Percentiles rank a stretch among this genome's conserved stretches.
phyloP scores from a whole-genome alignment of 352 stramenopile species.

The Pythium aristosporum region DNA sequence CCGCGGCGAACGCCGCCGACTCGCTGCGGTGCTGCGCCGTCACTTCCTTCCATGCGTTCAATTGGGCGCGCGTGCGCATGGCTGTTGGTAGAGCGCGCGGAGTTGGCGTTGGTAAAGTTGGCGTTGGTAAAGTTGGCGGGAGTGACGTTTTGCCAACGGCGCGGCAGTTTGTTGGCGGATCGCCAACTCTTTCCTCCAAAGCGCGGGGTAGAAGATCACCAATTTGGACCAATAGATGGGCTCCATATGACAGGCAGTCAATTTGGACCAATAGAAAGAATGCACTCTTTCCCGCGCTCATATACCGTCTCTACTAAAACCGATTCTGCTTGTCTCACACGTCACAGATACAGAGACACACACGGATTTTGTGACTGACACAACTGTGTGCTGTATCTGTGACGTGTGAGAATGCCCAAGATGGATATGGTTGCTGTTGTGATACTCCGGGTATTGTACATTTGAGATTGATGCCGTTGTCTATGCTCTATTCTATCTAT shows the following conservation, averaged over 20 bases:
- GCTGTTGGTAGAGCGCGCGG: not conserved
- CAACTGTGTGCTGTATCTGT: not conserved
- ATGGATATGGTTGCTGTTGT: not conserved
- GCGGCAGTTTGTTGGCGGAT: conserved; percentile 10
- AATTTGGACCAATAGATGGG: conserved; percentile 16
- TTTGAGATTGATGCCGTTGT: conserved; percentile 7
- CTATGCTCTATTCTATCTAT: conserved; percentile 15
- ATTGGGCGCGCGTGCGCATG: conserved; percentile 24
- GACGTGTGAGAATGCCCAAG: not conserved
- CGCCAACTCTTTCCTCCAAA: conserved; percentile 12
- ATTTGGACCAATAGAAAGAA: too few relatives aligned
- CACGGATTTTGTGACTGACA: not conserved
- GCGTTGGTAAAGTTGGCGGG: conserved; percentile 2
- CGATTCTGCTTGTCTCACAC: not conserved
- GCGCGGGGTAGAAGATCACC: conserved; percentile 10
- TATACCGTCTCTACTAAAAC: not conserved
- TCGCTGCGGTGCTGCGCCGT: conserved; percentile 20
- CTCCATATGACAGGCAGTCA: not conserved
- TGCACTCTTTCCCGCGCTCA: conserved; percentile 10
- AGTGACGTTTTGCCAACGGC: conserved; percentile 5
- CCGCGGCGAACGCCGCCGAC: conserved; percentile 9
- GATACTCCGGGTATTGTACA: not conserved
- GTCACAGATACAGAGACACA: not conserved
- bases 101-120: conserved; percentile 2
- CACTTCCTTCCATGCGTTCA: conserved; percentile 18